Percentiles rank a stretch among this genome's conserved stretches.
These are phyloP conservation scores for Macrocybe gigantea DNA, from an alignment of 768 basidiomycete species.

Conservation along the genomic window DNA sequence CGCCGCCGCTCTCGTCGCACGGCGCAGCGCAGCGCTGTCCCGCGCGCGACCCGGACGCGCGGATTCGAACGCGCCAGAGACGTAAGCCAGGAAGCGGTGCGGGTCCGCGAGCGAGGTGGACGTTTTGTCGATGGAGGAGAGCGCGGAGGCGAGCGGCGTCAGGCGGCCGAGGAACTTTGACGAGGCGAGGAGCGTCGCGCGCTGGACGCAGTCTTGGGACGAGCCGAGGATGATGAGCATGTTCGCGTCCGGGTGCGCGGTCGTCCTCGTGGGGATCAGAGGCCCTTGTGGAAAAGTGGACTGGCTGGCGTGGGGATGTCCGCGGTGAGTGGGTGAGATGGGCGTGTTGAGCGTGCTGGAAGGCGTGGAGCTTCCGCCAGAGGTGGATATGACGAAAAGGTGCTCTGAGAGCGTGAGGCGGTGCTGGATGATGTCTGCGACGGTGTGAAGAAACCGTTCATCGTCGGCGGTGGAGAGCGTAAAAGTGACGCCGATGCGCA, in stretches of 20 bases:
- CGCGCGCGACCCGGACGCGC: not conserved
- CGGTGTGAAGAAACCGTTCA: conserved; percentile 46
- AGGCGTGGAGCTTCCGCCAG: conserved; percentile 15
- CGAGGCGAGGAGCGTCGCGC: conserved; percentile 56
- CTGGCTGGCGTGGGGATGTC: too few species aligned
- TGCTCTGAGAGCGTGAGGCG: conserved; percentile 36
- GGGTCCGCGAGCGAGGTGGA: not conserved
- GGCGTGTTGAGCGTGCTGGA: too few species aligned
- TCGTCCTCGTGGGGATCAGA: conserved; percentile 12
- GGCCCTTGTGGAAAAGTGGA: too few species aligned
- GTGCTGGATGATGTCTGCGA: conserved; percentile 42
- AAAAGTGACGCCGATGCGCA: conserved; percentile 53
- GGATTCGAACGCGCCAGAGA: not conserved
- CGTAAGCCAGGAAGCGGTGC: not conserved
- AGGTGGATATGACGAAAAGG: conserved; percentile 52
- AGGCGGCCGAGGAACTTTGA: conserved; percentile 70
- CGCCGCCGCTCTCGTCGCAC: conserved; percentile 38
- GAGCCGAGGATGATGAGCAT: conserved; percentile 57
- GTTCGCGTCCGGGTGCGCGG: conserved; percentile 22
- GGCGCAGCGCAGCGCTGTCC: conserved; percentile 1
- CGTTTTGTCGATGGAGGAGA: conserved; percentile 22
- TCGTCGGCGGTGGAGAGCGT: conserved; percentile 56
- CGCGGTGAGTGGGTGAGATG: too few species aligned
- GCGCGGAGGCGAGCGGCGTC: conserved; percentile 27
- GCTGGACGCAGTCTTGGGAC: conserved; percentile 50